phyloP scores from a whole-genome alignment of 768 basidiomycete genomes.

The Termitomyces sp. region DNA sequence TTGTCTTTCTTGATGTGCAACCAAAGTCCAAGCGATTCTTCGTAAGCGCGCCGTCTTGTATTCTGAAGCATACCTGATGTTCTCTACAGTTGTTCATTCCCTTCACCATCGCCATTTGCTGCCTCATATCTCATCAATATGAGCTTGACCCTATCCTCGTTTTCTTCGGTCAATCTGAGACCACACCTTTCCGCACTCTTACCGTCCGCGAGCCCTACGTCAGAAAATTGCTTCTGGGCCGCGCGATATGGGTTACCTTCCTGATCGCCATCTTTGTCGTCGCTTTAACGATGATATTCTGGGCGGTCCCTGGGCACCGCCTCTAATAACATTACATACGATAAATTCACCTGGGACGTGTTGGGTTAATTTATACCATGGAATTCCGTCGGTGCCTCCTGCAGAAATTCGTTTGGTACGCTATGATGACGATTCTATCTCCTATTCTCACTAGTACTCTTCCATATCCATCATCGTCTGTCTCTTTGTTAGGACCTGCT shows the following conservation, averaged over 20 bases:
- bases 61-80: background rate
- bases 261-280: conserved; percentile 74
- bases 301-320: conserved; percentile 92
- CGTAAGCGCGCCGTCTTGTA: conserved; percentile 50
- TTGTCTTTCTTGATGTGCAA: conserved; percentile 89
- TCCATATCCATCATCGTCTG: conserved; percentile 4
- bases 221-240: conserved; percentile 79
- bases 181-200: conserved; percentile 93
- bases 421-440: conserved; percentile 9
- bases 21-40: conserved; percentile 92
- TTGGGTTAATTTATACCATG: conserved; percentile 5
- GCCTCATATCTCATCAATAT: conserved; percentile 93
- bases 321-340: conserved; percentile 45
- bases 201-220: conserved; percentile 93
- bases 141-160: conserved; percentile 95
- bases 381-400: conserved; percentile 10
- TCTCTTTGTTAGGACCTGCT: conserved; percentile 20
- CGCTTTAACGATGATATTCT: conserved; percentile 86
- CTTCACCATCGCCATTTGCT: conserved; percentile 83
- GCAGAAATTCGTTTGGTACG: conserved; percentile 5
- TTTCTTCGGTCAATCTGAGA: conserved; percentile 90
- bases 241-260: conserved; percentile 87
- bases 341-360: conserved; percentile 3
- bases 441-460: conserved; percentile 12
- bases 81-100: conserved; percentile 81